Percentiles rank a stretch among this genome's conserved stretches.
Evolutionary conservation across 2,329 filamentous ascomycete genomes (phyloP).

Genomic region (Trichoderma citrinoviride): DNA sequence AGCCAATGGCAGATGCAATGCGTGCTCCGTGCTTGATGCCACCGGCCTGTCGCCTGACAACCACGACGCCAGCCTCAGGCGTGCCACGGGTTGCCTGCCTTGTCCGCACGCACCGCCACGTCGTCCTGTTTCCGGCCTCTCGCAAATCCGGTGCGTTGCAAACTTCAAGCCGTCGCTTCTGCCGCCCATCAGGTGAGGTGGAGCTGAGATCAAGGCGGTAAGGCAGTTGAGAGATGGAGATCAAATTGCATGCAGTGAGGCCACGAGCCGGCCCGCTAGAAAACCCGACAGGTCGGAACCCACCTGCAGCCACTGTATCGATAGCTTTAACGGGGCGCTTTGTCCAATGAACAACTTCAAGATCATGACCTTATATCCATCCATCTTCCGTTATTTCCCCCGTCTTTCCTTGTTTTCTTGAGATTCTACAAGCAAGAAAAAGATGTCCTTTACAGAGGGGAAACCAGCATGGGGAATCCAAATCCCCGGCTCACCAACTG

Average conservation of each 20-base stretch:
- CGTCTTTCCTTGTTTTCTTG: neutral
- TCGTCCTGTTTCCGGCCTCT: neutral
- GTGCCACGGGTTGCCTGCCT: too few relatives aligned
- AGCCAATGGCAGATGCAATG: too few relatives aligned
- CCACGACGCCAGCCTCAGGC: too few relatives aligned
- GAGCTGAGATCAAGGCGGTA: neutral
- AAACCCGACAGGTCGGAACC: conserved; percentile 26
- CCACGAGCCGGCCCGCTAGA: conserved; percentile 28
- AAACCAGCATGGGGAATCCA: neutral
- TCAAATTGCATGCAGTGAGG: conserved; percentile 21
- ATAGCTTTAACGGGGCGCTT: neutral
- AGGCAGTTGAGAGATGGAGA: too few relatives aligned
- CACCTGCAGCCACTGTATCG: neutral
- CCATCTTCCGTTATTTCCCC: neutral
- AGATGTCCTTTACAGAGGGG: neutral
- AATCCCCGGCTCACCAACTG: neutral
- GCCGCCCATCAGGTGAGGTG: conserved; percentile 9
- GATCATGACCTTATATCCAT: neutral
- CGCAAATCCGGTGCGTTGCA: neutral
- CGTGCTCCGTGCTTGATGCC: too few relatives aligned
- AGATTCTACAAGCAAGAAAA: neutral
- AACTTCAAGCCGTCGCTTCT: neutral
- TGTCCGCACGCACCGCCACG: neutral
- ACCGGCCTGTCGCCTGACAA: too few relatives aligned
- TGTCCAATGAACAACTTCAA: neutral